Base-by-base conservation (phyloP, 306 rosid genomes). In the Hylodesmum podocarpum region DNA sequence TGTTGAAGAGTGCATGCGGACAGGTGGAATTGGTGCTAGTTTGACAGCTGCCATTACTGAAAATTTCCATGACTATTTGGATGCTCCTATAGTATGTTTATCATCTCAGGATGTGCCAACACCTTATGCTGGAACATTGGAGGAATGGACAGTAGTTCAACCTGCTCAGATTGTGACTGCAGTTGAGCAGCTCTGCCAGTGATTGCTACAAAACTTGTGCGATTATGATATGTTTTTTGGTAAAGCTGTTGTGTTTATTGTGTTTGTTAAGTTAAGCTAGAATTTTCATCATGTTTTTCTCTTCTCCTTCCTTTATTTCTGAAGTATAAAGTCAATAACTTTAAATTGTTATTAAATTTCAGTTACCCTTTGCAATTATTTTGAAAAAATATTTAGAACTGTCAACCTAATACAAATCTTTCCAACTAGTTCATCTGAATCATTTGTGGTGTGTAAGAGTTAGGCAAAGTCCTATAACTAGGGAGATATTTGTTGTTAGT, bases 91-190 rank as follows among this genome's bases (percentile, higher is more conserved):
- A 24, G 43, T 88, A 1, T 94, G 98, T 67, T 81, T 94, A 76
- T 94, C 98, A 28, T 94, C 98, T 6, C 97, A 94, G 87, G 98
- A 94, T 74, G 97, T 94, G 84, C 98, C 97, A 1, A 91, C 97
- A 18, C 98, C 97, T 13, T 92, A 95, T 78, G 97, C 97, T 0
- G 96, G 90, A 44, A 87, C 96, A 39, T 82, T 95, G 88, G 99
- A 95, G 78, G 99, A 95, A 49, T 87, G 89, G 92, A 95, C 97
- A 0, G 93, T 95, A 54, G 97, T 95, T 83, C 97, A 92, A 72
- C 97, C 99, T 19, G 90, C 97, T 57, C 97, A 95, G 85, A 92
- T 95, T 80, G 97, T 92, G 76, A 84, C 96, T 3, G 97, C 97
- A 9, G 97, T 94, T 61, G 98, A 94, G 84, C 91, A 94, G 84